These are phyloP conservation scores for Lablab purpureus DNA, from an alignment of 306 rosid genomes.

Conservation along the genomic window DNA sequence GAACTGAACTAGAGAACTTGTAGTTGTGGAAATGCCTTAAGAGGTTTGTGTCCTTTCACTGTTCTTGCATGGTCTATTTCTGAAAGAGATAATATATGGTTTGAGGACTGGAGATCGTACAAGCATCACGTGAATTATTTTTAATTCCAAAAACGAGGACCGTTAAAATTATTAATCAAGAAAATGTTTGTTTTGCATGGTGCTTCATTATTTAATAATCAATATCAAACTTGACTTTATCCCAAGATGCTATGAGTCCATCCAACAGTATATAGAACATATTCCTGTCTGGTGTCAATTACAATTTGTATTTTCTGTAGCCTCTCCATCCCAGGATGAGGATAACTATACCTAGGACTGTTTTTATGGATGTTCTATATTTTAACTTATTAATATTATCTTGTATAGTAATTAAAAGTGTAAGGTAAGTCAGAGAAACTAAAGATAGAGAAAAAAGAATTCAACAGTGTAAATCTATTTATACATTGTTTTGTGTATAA, in stretches of 20 bases:
- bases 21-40: not conserved
- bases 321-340: not conserved
- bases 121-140: not conserved
- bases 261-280: not conserved
- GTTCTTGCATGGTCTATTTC: not conserved
- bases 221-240: not conserved
- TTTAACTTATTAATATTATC: not conserved
- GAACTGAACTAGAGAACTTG: slow-evolving; percentile 16
- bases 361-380: not conserved
- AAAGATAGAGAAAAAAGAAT: too few species aligned
- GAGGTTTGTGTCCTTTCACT: not conserved
- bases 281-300: not conserved
- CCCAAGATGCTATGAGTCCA: not conserved
- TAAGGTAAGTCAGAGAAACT: too few species aligned
- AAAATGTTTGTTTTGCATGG: not conserved
- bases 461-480: too few species aligned
- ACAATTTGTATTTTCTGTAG: not conserved
- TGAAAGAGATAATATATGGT: not conserved
- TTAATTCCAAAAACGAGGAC: not conserved
- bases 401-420: not conserved
- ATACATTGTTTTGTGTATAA: too few species aligned
- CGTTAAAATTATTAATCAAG: slow-evolving; percentile 2
- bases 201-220: not conserved
- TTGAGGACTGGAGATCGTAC: not conserved
- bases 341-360: not conserved